Conservation (phyloP, 768 basidiomycete species). For the Leccinum subgranulosum region DNA sequence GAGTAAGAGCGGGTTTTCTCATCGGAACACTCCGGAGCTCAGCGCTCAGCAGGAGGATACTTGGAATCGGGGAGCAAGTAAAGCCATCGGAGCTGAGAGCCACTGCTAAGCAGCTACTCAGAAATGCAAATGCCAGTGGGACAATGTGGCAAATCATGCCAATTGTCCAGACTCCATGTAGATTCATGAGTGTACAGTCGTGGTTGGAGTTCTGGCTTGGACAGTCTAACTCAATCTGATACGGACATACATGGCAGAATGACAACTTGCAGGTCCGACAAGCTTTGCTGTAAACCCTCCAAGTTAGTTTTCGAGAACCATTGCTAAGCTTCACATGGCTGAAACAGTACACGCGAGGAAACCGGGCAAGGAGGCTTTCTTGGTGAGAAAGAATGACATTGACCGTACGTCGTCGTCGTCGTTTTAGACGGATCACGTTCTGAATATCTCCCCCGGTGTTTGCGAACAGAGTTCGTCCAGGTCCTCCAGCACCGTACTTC, state of each 20-base stretch:
- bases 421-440: slow-evolving; percentile 5
- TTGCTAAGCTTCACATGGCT: slow-evolving; percentile 16
- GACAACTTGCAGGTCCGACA: slow-evolving; percentile 6
- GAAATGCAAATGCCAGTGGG: no score
- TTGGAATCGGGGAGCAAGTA: no score
- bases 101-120: no score
- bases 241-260: not conserved
- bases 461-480: slow-evolving; percentile 41
- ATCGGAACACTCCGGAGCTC: not conserved
- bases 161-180: no score
- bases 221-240: not conserved
- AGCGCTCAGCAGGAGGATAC: not conserved
- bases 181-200: no score
- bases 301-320: not conserved
- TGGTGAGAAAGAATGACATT: slow-evolving; percentile 33
- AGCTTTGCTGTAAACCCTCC: not conserved
- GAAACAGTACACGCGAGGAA: slow-evolving; percentile 12
- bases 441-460: slow-evolving; percentile 8
- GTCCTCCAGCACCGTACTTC: slow-evolving; percentile 47
- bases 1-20: not conserved
- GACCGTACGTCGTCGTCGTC: slow-evolving; percentile 34
- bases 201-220: not conserved
- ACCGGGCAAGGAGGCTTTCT: slow-evolving; percentile 8
- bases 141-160: no score
- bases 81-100: not conserved